These are phyloP conservation scores for Fusarium penzigii DNA, from an alignment of 2,329 filamentous ascomycete genomes.

Conservation along the genomic window DNA sequence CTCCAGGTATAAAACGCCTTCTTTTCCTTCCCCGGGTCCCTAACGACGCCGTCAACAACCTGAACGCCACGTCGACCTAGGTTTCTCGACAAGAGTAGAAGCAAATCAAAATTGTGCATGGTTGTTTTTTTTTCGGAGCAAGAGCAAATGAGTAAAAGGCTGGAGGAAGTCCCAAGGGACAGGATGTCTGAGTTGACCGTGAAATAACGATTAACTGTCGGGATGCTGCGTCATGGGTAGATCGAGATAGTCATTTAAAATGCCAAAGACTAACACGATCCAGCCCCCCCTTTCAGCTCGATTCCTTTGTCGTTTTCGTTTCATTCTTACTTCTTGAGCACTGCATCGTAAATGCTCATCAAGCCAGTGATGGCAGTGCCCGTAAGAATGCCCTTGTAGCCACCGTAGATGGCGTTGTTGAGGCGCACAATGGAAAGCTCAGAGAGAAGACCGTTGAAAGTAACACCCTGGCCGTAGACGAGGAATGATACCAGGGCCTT, in stretches of 20 bases:
- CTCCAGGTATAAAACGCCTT: constrained; percentile 33
- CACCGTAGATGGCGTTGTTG: constrained; percentile 67
- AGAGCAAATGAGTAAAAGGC: too few relatives aligned
- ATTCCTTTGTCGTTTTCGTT: not conserved
- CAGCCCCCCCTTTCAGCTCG: too few relatives aligned
- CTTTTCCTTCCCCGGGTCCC: not conserved
- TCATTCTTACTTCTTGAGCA: constrained; percentile 64
- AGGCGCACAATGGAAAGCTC: constrained; percentile 62
- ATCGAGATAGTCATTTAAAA: too few relatives aligned
- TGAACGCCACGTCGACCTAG: constrained; percentile 31
- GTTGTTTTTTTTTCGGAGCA: too few relatives aligned
- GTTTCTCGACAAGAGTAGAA: constrained; percentile 9
- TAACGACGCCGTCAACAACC: constrained; percentile 32
- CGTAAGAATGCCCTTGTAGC: constrained; percentile 68
- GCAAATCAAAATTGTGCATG: not conserved
- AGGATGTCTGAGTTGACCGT: too few relatives aligned
- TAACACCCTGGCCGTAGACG: constrained; percentile 70
- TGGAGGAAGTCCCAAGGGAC: too few relatives aligned
- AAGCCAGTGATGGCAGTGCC: constrained; percentile 68
- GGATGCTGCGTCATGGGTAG: too few relatives aligned
- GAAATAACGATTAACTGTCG: too few relatives aligned
- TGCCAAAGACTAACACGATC: too few relatives aligned
- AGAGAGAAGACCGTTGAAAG: constrained; percentile 63
- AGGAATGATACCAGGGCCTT: constrained; percentile 83
- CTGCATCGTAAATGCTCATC: constrained; percentile 75